Evolutionary conservation across 805 yeast genomes (phyloP), one percentile per base, ranked within the genome.

Genomic region (Monosporozyma servazzii): DNA sequence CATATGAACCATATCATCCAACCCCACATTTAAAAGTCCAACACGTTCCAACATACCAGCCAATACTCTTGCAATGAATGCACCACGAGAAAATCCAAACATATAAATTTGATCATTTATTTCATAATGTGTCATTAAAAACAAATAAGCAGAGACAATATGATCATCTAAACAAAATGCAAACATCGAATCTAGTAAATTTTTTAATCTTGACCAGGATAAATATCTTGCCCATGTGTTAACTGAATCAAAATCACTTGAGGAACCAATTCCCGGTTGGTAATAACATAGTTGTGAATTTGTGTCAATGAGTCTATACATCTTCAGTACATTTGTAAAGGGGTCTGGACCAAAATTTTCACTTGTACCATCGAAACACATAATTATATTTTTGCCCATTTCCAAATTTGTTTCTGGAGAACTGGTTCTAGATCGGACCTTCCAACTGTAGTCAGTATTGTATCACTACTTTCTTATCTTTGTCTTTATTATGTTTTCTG

Each of bases 191-290:
- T 79, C 84, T 18, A 67, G 29, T 3, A 58, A 47, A 45, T 68
- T 64, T 25, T 53, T 49, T 2, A 65, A n/a, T 31, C 53, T 53
- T 1, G 60, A 48, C 48, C 52, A 40, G 9, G 61, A 51, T 37
- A 59, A 45, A 33, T 47, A 47, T 48, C 64, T 51, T 52, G 62
- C 54, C 21, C 51, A 18, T 45, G 58, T 57, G 29, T 55, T 55
- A 11, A 61, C 62, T 1, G 61, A 49, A 43, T 75, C 77, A 10
- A 75, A 70, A 17, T 69, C 64, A 54, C 79, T 75, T 3, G 72
- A 66, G 10, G 77, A 75, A 0, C 88, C 88, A 25, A 83, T 75
- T 0, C 88, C 88, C 1, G 87, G 84, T 58, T 82, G 86, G 58
- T 82, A 82, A 58, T 81, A 81, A 58, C 85, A 81, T 39, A 77